Conservation (phyloP, 345 rosid genomes). For the Sisymbrium irio region DNA sequence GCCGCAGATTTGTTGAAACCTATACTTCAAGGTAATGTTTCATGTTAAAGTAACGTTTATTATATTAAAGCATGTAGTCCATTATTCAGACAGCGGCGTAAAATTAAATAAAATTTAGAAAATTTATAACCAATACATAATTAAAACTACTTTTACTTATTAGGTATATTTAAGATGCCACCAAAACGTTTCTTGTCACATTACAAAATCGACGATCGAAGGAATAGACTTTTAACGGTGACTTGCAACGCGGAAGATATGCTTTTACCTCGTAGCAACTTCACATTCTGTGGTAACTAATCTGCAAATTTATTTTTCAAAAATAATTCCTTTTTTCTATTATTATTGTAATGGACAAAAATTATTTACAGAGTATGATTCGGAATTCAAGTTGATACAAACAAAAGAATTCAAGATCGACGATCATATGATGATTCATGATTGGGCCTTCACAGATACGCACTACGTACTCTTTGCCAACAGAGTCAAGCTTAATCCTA, state of each 20-base stretch:
- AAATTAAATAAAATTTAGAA: background rate
- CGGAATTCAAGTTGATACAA: conserved; percentile 52
- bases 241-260: conserved; percentile 94
- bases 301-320: background rate
- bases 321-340: background rate
- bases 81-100: conserved; percentile 31
- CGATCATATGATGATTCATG: conserved; percentile 90
- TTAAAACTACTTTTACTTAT: background rate
- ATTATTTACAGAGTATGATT: conserved; percentile 56
- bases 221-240: conserved; percentile 60
- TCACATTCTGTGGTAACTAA: conserved; percentile 70
- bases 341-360: background rate
- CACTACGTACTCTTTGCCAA: conserved; percentile 77
- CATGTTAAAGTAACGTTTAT: conserved; percentile 13
- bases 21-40: conserved; percentile 54
- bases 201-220: conserved; percentile 61
- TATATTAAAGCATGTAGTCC: conserved; percentile 26
- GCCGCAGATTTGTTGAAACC: conserved; percentile 74
- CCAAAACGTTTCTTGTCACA: conserved; percentile 87
- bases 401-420: conserved; percentile 58
- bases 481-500: conserved; percentile 64
- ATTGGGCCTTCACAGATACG: conserved; percentile 88
- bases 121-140: background rate
- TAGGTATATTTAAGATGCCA: conserved; percentile 87
- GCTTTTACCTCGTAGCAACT: conserved; percentile 78